These are phyloP conservation scores for Psilocybe tampanensis DNA, from an alignment of 768 basidiomycete species.

Conservation along the genomic window DNA sequence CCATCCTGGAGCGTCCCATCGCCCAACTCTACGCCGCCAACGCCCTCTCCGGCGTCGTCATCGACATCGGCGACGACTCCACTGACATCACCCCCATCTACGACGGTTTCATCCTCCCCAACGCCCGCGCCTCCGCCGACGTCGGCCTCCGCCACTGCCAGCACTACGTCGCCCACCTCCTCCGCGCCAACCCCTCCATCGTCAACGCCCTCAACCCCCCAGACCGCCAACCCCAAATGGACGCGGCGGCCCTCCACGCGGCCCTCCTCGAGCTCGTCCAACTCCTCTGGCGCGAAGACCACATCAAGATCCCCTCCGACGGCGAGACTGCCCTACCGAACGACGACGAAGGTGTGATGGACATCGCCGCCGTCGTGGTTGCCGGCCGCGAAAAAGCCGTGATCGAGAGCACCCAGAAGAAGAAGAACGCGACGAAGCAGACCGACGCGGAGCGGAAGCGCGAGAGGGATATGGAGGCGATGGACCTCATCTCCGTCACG, in stretches of 20 bases:
- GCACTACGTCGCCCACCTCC: conserved; percentile 71
- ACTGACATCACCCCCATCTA: conserved; percentile 81
- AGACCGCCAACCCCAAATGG: conserved; percentile 49
- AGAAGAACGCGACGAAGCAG: conserved; percentile 69
- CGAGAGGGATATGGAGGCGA: conserved; percentile 78
- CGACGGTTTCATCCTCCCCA: conserved; percentile 66
- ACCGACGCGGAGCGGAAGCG: conserved; percentile 81
- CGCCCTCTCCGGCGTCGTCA: conserved; percentile 69
- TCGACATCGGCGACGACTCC: conserved; percentile 78
- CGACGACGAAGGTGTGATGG: conserved; percentile 86
- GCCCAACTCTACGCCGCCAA: conserved; percentile 82
- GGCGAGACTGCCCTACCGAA: conserved; percentile 60
- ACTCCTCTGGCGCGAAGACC: conserved; percentile 63
- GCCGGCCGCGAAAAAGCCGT: conserved; percentile 91
- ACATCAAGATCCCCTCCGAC: conserved; percentile 73
- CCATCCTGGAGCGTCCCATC: conserved; percentile 81
- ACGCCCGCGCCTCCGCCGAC: conserved; percentile 54
- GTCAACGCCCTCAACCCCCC: conserved; percentile 58
- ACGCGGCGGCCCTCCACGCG: conserved; percentile 47
- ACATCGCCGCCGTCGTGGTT: conserved; percentile 88
- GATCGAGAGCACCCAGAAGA: conserved; percentile 84
- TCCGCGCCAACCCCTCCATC: conserved; percentile 70
- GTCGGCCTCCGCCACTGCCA: conserved; percentile 76
- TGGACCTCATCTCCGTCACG: conserved; percentile 78
- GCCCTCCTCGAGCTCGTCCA: conserved; percentile 66